Conservation (phyloP, 176 grass and related monocot species). For the bread wheat (Triticum aestivum) region IWGSC_CS_RefSeq_v2.1 NC_057808.1:57130365-57130864, state of each 20-base stretch:
- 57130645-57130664: background rate
- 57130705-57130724: too few relatives aligned
- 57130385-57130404: background rate
- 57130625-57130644: too few relatives aligned
- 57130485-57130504: constrained; percentile 23
- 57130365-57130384: background rate
- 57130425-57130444: background rate
- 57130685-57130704: background rate
- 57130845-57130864: background rate
- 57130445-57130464: constrained; percentile 32
- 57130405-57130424: background rate
- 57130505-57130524: background rate
- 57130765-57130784: background rate
- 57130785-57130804: background rate
- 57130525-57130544: background rate
- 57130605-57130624: background rate
- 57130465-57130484: background rate
- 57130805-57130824: background rate
- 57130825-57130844: background rate
- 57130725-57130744: background rate
- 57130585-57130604: background rate
- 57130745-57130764: background rate
- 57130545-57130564: background rate
- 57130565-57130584: background rate
- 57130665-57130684: background rate